A percentile compares a stretch with the other conserved stretches of the same genome.
These are phyloP conservation scores for Blastocystis sp. DNA, from an alignment of 352 stramenopile species.

Conservation along the genomic window DNA sequence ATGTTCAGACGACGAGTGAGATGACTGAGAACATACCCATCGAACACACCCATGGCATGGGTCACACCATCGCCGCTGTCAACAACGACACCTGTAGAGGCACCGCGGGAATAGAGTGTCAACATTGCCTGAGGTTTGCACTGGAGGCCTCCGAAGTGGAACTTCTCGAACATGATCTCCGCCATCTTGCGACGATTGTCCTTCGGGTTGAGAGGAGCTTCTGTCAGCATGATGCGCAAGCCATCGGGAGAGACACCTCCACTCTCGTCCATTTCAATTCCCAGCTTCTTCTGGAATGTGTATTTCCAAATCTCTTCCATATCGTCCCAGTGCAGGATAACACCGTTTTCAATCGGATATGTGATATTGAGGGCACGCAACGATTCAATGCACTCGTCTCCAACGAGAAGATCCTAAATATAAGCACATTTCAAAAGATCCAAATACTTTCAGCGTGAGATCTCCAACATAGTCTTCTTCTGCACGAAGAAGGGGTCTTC, in stretches of 20 bases:
- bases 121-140: slow-evolving; percentile 85
- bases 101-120: slow-evolving; percentile 79
- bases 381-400: slow-evolving; percentile 75
- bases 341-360: slow-evolving; percentile 84
- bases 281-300: slow-evolving; percentile 82
- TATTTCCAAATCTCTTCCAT: slow-evolving; percentile 94
- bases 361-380: slow-evolving; percentile 66
- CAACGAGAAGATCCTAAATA: slow-evolving; percentile 73
- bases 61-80: slow-evolving; percentile 85
- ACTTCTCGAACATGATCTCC: slow-evolving; percentile 85
- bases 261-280: slow-evolving; percentile 67
- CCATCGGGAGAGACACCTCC: slow-evolving; percentile 65
- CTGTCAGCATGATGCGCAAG: slow-evolving; percentile 81
- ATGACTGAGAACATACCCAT: slow-evolving; percentile 80
- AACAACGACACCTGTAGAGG: slow-evolving; percentile 77
- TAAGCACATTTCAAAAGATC: background rate
- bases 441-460: slow-evolving; percentile 63
- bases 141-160: slow-evolving; percentile 79
- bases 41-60: slow-evolving; percentile 76
- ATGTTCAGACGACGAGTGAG: slow-evolving; percentile 82
- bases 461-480: slow-evolving; percentile 73
- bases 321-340: slow-evolving; percentile 91
- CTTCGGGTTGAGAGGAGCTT: slow-evolving; percentile 82
- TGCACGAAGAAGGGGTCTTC: slow-evolving; percentile 82
- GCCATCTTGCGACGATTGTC: slow-evolving; percentile 81